Evolutionary conservation across 2,329 filamentous ascomycete genomes (phyloP).

Genomic region (Chrysoporthe austroafricana): DNA sequence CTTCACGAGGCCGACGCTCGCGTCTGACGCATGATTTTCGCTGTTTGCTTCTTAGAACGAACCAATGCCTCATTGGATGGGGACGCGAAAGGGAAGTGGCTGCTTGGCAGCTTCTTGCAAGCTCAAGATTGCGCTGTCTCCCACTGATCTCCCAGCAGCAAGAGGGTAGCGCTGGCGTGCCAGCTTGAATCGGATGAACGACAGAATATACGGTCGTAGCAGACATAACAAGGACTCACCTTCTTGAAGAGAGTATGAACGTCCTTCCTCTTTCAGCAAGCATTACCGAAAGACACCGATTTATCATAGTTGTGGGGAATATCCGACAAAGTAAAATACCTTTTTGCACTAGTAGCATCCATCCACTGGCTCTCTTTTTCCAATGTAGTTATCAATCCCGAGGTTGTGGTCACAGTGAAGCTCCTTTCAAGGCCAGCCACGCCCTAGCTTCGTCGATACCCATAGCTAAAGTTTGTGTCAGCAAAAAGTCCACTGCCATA

Average conservation of each 20-base stretch:
- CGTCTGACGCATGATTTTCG: conserved; percentile 30
- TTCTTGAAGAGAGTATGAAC: conserved; percentile 34
- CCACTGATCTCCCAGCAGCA: neutral
- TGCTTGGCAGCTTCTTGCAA: neutral
- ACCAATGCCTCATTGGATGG: neutral
- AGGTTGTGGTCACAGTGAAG: conserved; percentile 13
- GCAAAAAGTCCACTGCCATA: neutral
- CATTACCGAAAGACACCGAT: conserved; percentile 34
- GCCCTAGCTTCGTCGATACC: conserved; percentile 32
- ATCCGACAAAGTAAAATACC: conserved; percentile 37
- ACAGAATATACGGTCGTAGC: neutral
- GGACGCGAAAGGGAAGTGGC: neutral
- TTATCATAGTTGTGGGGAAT: conserved; percentile 27
- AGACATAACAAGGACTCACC: conserved; percentile 12
- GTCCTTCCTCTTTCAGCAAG: conserved; percentile 39
- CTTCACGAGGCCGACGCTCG: conserved; percentile 30
- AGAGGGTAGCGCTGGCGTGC: neutral
- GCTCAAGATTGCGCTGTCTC: neutral
- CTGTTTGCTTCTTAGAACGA: neutral
- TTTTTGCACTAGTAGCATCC: conserved; percentile 36
- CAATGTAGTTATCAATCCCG: neutral
- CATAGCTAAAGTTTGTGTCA: conserved; percentile 12
- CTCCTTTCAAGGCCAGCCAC: conserved; percentile 29
- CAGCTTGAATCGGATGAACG: neutral
- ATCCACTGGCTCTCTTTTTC: conserved; percentile 32